Percentiles rank a stretch among this genome's conserved stretches.
Conservation (phyloP, 2,329 filamentous ascomycete genomes). For the Zasmidium angulare region DNA sequence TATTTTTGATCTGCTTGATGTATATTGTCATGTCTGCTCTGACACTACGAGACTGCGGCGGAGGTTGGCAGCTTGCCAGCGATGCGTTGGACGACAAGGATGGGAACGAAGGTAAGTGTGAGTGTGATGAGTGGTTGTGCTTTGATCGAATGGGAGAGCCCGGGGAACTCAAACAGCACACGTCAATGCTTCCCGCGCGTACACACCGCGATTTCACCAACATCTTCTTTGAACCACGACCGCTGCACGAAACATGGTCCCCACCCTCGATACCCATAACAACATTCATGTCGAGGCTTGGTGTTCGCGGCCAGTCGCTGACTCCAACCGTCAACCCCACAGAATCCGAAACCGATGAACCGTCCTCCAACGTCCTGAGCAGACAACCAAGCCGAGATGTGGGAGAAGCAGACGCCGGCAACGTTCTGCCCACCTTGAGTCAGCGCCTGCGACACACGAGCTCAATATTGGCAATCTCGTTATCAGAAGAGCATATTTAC, state of each 20-base stretch:
- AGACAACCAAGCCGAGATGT: constrained; percentile 27
- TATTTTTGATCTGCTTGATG: neutral
- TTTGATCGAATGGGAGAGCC: too few species aligned
- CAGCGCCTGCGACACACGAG: constrained; percentile 76
- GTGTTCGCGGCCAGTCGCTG: constrained; percentile 17
- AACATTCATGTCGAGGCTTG: constrained; percentile 14
- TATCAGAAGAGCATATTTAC: constrained; percentile 79
- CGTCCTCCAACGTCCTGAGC: constrained; percentile 6
- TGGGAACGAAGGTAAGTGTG: neutral
- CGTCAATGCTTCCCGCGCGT: neutral
- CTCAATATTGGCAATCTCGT: constrained; percentile 78
- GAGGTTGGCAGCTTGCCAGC: neutral
- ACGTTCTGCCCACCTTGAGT: constrained; percentile 59
- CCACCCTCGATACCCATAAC: neutral
- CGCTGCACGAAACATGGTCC: neutral
- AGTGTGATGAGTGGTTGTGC: too few species aligned
- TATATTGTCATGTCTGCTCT: neutral
- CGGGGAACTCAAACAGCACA: too few species aligned
- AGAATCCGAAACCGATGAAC: constrained; percentile 24
- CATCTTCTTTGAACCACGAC: neutral
- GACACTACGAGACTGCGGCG: neutral
- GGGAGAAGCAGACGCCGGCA: constrained; percentile 26
- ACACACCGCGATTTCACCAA: neutral
- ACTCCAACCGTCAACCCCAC: constrained; percentile 14
- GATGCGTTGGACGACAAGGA: neutral